Percentiles rank a stretch among this genome's conserved stretches.
These are phyloP conservation scores for Penicillium sp. DNA, from an alignment of 2,329 filamentous ascomycete species.

Conservation along the genomic window DNA sequence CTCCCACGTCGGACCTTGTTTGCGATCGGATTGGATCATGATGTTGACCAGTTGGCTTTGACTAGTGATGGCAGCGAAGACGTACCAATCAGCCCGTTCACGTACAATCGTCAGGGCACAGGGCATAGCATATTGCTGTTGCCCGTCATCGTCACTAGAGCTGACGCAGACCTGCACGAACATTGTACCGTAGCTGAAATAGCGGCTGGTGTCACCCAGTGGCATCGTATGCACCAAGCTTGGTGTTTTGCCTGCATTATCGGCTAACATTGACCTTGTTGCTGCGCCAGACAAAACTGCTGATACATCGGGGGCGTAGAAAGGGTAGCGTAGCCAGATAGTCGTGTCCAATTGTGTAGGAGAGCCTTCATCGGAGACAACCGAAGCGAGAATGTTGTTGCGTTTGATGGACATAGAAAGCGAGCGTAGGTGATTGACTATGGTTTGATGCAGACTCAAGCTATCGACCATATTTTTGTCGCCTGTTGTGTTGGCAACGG, in stretches of 20 bases:
- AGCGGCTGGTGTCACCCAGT: slow-evolving; percentile 70
- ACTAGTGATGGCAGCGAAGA: slow-evolving; percentile 74
- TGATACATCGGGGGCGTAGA: slow-evolving; percentile 70
- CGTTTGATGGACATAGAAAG: slow-evolving; percentile 80
- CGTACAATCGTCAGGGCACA: slow-evolving; percentile 77
- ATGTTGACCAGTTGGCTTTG: slow-evolving; percentile 78
- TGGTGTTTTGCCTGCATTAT: slow-evolving; percentile 47
- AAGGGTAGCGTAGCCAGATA: slow-evolving; percentile 79
- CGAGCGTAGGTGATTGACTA: slow-evolving; percentile 69
- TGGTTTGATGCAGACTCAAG: slow-evolving; percentile 54
- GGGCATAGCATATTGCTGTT: slow-evolving; percentile 66
- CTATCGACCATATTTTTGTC: slow-evolving; percentile 49
- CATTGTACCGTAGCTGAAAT: slow-evolving; percentile 79
- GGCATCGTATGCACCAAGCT: slow-evolving; percentile 70
- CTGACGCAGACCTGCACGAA: slow-evolving; percentile 73
- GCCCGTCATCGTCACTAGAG: slow-evolving; percentile 66
- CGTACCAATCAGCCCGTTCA: slow-evolving; percentile 66
- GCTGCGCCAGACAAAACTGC: slow-evolving; percentile 67
- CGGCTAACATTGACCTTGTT: slow-evolving; percentile 47
- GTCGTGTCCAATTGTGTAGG: slow-evolving; percentile 79
- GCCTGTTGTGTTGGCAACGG: slow-evolving; percentile 46
- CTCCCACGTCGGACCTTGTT: slow-evolving; percentile 73
- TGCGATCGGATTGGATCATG: slow-evolving; percentile 68
- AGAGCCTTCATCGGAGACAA: slow-evolving; percentile 62
- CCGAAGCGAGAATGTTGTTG: slow-evolving; percentile 72